These are phyloP conservation scores for Globisporangium perplexum DNA, from an alignment of 352 stramenopile genomes.

Conservation along the genomic window DNA sequence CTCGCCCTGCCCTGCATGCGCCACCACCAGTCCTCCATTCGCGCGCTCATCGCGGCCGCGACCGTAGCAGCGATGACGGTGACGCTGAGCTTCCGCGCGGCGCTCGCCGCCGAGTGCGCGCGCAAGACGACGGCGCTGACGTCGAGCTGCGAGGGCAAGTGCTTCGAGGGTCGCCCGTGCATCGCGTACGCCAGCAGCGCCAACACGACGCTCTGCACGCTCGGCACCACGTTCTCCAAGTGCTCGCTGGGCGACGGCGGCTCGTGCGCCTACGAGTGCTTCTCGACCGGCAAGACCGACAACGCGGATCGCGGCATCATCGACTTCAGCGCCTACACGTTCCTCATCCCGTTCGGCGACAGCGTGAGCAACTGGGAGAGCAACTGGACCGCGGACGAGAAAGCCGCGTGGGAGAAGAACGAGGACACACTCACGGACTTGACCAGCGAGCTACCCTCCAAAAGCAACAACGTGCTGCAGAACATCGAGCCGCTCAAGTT, in stretches of 20 bases:
- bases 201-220: constrained; percentile 4
- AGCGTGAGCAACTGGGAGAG: constrained; percentile 36
- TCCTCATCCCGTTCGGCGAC: constrained; percentile 51
- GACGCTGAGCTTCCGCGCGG: too few relatives aligned
- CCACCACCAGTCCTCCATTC: too few relatives aligned
- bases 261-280: constrained; percentile 46
- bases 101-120: constrained; percentile 20
- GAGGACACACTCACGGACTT: constrained; percentile 14
- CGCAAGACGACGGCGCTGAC: constrained; percentile 42
- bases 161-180: constrained; percentile 47
- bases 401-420: constrained; percentile 15
- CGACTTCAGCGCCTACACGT: constrained; percentile 41
- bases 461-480: constrained; percentile 26
- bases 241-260: constrained; percentile 17
- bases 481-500: constrained; percentile 30
- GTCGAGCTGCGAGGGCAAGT: constrained; percentile 38
- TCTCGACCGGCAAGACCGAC: constrained; percentile 32
- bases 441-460: constrained; percentile 24
- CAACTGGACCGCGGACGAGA: constrained; percentile 25
- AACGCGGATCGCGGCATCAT: constrained; percentile 37
- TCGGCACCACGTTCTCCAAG: constrained; percentile 17
- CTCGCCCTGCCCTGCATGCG: too few relatives aligned
- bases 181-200: constrained; percentile 29
- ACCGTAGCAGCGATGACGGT: too few relatives aligned
- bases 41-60: too few relatives aligned